phyloP scores from a whole-genome alignment of 768 basidiomycete species.

The Leccinum olivaceopallidum region DNA sequence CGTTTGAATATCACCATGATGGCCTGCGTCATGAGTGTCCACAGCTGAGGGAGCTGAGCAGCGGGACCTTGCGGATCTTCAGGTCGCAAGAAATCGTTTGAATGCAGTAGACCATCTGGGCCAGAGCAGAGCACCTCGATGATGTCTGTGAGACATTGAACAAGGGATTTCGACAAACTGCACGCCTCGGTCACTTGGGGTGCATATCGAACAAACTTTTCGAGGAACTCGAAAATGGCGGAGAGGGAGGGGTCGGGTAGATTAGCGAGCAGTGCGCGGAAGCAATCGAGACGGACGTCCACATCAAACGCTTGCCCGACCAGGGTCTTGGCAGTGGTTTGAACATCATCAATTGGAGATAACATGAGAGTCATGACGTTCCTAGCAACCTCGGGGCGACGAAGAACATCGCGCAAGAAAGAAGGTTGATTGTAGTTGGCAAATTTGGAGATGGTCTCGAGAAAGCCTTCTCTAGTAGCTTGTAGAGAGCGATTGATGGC shows the following conservation, averaged over 20 bases:
- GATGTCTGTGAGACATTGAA: slow-evolving; percentile 90
- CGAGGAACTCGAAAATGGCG: slow-evolving; percentile 70
- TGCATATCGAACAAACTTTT: slow-evolving; percentile 63
- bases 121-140: slow-evolving; percentile 82
- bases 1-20: slow-evolving; percentile 83
- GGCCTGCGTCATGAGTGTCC: slow-evolving; percentile 79
- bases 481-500: slow-evolving; percentile 63
- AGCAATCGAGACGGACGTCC: slow-evolving; percentile 87
- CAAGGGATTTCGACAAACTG: slow-evolving; percentile 84
- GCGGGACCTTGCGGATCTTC: slow-evolving; percentile 46
- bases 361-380: slow-evolving; percentile 69
- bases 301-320: slow-evolving; percentile 85
- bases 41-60: slow-evolving; percentile 64
- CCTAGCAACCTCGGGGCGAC: slow-evolving; percentile 54
- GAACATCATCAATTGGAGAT: slow-evolving; percentile 77
- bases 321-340: slow-evolving; percentile 74
- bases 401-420: slow-evolving; percentile 56
- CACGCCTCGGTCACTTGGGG: slow-evolving; percentile 79
- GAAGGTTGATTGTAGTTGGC: slow-evolving; percentile 59
- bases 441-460: slow-evolving; percentile 60
- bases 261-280: slow-evolving; percentile 73
- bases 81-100: slow-evolving; percentile 48
- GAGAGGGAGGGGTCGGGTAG: slow-evolving; percentile 64
- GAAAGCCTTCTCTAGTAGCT: slow-evolving; percentile 61
- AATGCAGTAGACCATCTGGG: slow-evolving; percentile 69